Conservation (phyloP, 352 stramenopile species). For the Phytophthora sp. region DNA sequence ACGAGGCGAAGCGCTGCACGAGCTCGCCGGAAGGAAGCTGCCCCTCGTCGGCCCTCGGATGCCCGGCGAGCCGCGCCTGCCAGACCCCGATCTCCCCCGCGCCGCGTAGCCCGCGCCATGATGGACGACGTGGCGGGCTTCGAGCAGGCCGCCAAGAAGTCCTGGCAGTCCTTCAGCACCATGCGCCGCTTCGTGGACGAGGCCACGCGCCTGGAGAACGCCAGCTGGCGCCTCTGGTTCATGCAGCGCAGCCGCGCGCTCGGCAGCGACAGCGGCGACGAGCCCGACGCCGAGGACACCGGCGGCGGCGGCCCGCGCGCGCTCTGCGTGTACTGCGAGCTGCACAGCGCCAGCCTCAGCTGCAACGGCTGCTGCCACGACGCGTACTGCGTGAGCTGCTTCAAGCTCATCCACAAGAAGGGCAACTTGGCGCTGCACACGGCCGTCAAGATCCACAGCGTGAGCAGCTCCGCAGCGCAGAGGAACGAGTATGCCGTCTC, state of each 20-base stretch:
- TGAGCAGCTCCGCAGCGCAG: no score
- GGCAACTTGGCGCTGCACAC: slow-evolving; percentile 83
- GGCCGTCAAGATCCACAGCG: slow-evolving; percentile 58
- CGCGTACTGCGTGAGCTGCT: slow-evolving; percentile 86
- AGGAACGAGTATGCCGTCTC: no score
- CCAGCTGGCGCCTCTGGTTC: slow-evolving; percentile 84
- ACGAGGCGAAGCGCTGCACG: slow-evolving; percentile 1
- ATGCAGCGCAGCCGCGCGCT: slow-evolving; percentile 51
- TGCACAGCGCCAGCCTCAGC: slow-evolving; percentile 68
- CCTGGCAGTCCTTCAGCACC: slow-evolving; percentile 88
- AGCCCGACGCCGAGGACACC: slow-evolving; percentile 35
- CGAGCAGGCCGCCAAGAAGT: slow-evolving; percentile 78
- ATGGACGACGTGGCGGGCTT: slow-evolving; percentile 61
- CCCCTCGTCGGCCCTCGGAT: slow-evolving; percentile 9
- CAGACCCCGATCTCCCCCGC: slow-evolving; percentile 26
- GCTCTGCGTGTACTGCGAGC: slow-evolving; percentile 82
- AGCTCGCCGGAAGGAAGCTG: slow-evolving; percentile 4
- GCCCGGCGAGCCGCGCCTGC: not conserved
- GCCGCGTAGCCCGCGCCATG: slow-evolving; percentile 16
- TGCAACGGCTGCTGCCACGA: slow-evolving; percentile 89
- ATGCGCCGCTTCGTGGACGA: slow-evolving; percentile 89
- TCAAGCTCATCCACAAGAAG: slow-evolving; percentile 90
- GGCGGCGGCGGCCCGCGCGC: slow-evolving; percentile 10
- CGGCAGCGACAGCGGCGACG: slow-evolving; percentile 10
- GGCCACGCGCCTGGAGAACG: slow-evolving; percentile 80